A percentile compares a stretch with the other conserved stretches of the same genome.
Evolutionary conservation across 352 stramenopile species (phyloP).

Genomic region (Phytophthora cactorum): DNA sequence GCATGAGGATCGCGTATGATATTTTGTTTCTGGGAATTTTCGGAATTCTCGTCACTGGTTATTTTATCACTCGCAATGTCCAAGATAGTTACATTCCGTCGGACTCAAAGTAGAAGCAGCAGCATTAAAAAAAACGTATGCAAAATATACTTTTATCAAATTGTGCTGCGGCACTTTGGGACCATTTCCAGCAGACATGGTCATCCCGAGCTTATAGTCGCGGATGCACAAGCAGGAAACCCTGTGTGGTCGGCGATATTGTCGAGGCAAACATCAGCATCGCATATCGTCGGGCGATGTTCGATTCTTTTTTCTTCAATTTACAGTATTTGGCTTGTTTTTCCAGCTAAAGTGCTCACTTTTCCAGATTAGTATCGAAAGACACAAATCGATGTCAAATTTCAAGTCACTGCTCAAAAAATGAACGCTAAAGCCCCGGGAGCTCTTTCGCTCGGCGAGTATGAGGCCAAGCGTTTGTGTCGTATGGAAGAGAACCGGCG

Average conservation of each 20-base stretch:
- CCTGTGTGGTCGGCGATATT: too few relatives aligned
- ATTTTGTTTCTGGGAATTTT: conserved; percentile 12
- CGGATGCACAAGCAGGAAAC: too few relatives aligned
- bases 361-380: background rate
- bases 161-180: too few relatives aligned
- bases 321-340: too few relatives aligned
- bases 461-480: conserved; percentile 2
- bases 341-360: too few relatives aligned
- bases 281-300: too few relatives aligned
- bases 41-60: conserved; percentile 3
- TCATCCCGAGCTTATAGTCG: too few relatives aligned
- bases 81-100: conserved; percentile 25
- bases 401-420: background rate
- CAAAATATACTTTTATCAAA: too few relatives aligned
- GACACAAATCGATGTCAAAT: background rate
- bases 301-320: too few relatives aligned
- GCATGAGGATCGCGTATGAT: conserved; percentile 22
- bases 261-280: too few relatives aligned
- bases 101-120: background rate
- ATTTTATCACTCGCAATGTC: conserved; percentile 5
- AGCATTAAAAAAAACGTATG: too few relatives aligned
- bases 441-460: background rate
- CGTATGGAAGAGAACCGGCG: background rate
- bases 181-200: too few relatives aligned
- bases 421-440: background rate